phyloP scores from a whole-genome alignment of 163 green algal genomes.

The Volvox carteri region DNA sequence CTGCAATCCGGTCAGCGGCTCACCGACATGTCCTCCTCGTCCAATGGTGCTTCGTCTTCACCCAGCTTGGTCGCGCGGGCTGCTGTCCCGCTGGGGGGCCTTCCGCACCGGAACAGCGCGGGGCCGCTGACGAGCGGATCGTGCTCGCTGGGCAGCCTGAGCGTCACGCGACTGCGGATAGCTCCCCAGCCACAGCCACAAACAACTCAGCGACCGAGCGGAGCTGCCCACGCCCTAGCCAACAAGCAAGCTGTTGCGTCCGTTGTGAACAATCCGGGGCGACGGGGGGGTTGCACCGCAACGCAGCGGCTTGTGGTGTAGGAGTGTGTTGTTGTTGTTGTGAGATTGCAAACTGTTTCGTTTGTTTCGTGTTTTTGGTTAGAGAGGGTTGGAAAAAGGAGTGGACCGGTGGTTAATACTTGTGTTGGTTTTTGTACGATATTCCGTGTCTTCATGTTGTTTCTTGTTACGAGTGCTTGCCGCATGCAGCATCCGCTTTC shows the following conservation, averaged over 20 bases:
- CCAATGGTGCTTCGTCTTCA: constrained; percentile 26
- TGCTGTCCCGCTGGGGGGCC: no score
- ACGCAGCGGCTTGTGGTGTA: constrained; percentile 23
- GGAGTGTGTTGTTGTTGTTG: background rate
- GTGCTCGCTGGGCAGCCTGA: background rate
- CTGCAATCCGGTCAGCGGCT: constrained; percentile 61
- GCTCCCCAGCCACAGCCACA: background rate
- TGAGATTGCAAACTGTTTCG: background rate
- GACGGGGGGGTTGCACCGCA: background rate
- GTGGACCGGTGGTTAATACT: no score
- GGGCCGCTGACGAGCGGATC: background rate
- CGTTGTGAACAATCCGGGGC: background rate
- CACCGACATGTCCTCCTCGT: constrained; percentile 20
- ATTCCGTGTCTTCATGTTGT: background rate
- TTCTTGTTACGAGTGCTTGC: constrained; percentile 13
- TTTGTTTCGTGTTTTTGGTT: background rate
- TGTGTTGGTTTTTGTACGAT: constrained; percentile 33
- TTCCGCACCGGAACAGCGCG: background rate
- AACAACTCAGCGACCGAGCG: background rate
- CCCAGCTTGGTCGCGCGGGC: constrained; percentile 42
- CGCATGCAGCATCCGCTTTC: background rate
- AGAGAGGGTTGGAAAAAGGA: no score
- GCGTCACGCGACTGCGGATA: background rate
- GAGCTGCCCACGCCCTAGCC: background rate
- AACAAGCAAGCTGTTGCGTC: background rate